phyloP scores from a whole-genome alignment of 192 early-diverging fungal genomes.

The Backusella australiensis region DNA sequence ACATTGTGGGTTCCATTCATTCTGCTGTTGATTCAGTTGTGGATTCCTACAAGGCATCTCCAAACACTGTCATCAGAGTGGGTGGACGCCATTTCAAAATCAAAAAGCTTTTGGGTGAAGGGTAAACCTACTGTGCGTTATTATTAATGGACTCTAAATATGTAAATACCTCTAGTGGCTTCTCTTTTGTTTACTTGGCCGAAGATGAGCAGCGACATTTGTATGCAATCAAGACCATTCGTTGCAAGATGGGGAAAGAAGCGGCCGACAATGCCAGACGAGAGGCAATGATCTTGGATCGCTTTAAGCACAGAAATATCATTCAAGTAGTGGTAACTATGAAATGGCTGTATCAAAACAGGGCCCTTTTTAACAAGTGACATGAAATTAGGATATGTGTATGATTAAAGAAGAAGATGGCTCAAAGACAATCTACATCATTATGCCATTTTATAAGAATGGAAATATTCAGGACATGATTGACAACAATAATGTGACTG shows the following conservation, averaged over 20 bases:
- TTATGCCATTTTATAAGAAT: slow-evolving; percentile 63
- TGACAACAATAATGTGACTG: slow-evolving; percentile 42
- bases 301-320: slow-evolving; percentile 61
- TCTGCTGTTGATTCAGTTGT: slow-evolving; percentile 14
- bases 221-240: slow-evolving; percentile 66
- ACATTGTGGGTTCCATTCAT: slow-evolving; percentile 4
- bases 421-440: slow-evolving; percentile 58
- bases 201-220: slow-evolving; percentile 43
- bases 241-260: slow-evolving; percentile 58
- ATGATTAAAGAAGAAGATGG: slow-evolving; percentile 49
- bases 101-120: slow-evolving; percentile 60
- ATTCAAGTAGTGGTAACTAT: slow-evolving; percentile 53
- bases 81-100: slow-evolving; percentile 55
- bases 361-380: background rate
- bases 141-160: background rate
- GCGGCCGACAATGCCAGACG: slow-evolving; percentile 57
- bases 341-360: background rate
- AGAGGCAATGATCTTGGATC: slow-evolving; percentile 61
- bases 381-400: slow-evolving; percentile 46
- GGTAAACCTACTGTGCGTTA: slow-evolving; percentile 28
- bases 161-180: slow-evolving; percentile 45
- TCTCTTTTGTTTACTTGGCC: slow-evolving; percentile 63
- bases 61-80: slow-evolving; percentile 45
- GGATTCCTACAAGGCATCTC: slow-evolving; percentile 18
- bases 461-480: slow-evolving; percentile 60